phyloP scores from a whole-genome alignment of 495 filamentous ascomycete genomes.

The Lophiostoma macrostomum region DNA sequence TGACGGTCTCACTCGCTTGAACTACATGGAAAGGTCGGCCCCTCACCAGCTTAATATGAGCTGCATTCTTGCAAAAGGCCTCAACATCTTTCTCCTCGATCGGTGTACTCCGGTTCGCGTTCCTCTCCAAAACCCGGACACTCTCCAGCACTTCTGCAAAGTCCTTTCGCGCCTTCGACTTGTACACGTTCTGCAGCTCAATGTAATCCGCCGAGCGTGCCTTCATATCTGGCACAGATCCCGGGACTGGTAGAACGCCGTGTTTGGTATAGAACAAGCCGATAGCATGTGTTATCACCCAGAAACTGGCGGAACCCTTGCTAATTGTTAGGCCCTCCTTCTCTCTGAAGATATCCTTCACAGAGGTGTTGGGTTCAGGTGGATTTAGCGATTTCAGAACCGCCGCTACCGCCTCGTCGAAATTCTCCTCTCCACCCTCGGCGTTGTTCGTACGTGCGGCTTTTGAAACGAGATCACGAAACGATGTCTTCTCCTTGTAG shows the following conservation, averaged over 20 bases:
- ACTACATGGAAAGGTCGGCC: slow-evolving; percentile 54
- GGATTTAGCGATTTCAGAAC: slow-evolving; percentile 78
- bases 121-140: slow-evolving; percentile 61
- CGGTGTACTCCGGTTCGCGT: slow-evolving; percentile 45
- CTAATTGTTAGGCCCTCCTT: slow-evolving; percentile 51
- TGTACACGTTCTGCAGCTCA: slow-evolving; percentile 90
- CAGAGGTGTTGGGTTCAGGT: slow-evolving; percentile 61
- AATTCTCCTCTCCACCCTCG: slow-evolving; percentile 96
- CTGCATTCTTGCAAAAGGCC: slow-evolving; percentile 91
- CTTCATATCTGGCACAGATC: slow-evolving; percentile 96
- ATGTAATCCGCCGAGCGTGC: slow-evolving; percentile 90
- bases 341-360: slow-evolving; percentile 77
- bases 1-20: slow-evolving; percentile 36
- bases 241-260: slow-evolving; percentile 74
- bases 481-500: slow-evolving; percentile 85
- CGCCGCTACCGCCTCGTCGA: slow-evolving; percentile 83
- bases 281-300: slow-evolving; percentile 84
- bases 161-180: slow-evolving; percentile 78
- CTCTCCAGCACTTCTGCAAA: slow-evolving; percentile 68
- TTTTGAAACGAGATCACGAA: slow-evolving; percentile 63
- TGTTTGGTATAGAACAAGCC: slow-evolving; percentile 69
- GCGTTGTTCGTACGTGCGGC: slow-evolving; percentile 68
- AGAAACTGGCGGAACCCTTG: slow-evolving; percentile 60
- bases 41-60: slow-evolving; percentile 83
- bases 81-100: slow-evolving; percentile 79